Evolutionary conservation across 176 grass and related monocot species (phyloP).

Genomic region (Hordeum marinum): DNA sequence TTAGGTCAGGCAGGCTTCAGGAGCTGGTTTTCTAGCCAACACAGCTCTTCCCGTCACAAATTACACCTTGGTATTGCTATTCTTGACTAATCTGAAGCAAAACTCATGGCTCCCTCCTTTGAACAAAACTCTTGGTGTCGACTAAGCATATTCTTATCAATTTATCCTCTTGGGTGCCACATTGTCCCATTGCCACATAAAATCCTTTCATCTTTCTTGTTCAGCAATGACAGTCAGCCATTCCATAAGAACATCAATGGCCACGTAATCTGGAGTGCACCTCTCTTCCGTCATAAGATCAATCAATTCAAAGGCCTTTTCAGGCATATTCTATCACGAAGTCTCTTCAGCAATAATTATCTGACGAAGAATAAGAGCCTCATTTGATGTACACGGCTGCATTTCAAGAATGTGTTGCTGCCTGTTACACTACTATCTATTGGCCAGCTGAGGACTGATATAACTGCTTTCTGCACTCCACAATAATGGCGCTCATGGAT

Average conservation of each 20-base stretch:
- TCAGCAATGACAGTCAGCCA: slow-evolving; percentile 61
- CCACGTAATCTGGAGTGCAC: slow-evolving; percentile 61
- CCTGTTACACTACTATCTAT: not conserved
- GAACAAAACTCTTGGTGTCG: not conserved
- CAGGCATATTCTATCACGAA: slow-evolving; percentile 44
- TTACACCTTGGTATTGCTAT: not conserved
- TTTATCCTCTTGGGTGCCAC: not conserved
- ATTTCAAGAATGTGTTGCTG: not conserved
- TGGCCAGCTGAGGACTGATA: not conserved
- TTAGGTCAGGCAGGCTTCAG: not conserved
- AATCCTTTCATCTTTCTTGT: slow-evolving; percentile 45
- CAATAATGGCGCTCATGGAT: not conserved
- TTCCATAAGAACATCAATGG: slow-evolving; percentile 67
- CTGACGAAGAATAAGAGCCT: not conserved
- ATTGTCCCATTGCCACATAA: slow-evolving; percentile 29
- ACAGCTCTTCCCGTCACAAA: not conserved
- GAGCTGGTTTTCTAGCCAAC: not conserved
- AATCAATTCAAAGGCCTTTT: slow-evolving; percentile 64
- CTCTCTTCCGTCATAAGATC: slow-evolving; percentile 54
- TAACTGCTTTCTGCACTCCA: not conserved
- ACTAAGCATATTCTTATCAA: not conserved
- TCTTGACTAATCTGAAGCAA: not conserved
- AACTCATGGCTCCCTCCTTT: not conserved
- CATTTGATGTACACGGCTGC: not conserved
- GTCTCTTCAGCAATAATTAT: slow-evolving; percentile 39